Base-by-base conservation (phyloP, 2,329 filamentous ascomycete species). In the Atkinsonella hypoxylon region DNA sequence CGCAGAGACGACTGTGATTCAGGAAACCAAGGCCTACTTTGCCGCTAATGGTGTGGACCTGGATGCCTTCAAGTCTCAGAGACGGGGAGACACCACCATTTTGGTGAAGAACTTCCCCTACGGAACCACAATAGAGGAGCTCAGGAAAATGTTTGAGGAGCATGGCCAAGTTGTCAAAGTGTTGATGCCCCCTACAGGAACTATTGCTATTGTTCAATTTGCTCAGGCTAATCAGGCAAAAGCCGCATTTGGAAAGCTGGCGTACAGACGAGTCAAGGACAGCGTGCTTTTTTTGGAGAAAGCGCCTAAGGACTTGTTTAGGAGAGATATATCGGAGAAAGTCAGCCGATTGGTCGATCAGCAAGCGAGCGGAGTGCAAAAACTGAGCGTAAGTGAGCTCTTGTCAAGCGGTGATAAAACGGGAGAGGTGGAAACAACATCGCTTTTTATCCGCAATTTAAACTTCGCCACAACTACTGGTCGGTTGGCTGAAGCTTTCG, bases 1-100 rank as follows among this genome's bases (percentile, higher is more conserved):
- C 66, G 93, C 91, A 42, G 93, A 98, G 73, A 97, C 91, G 20
- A 86, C 93, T 55, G 81, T 95, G 58, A 97, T 98, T 52, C 89
- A 95, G 69, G 93, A 97, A 67, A 95, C 89, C 2, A 97, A 96
- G 68, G 76, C 85, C 10, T 98, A 94, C 69, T 95, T 98, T 63
- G 75, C 78, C 49, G 78, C 84, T 43, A 88, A 96, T 57, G 91
- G 91, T 36, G 87, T 97, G 20, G 89, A 97, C 66, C 75, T 98
- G 45, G 84, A 96, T 56, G 85, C 90, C 11, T 97, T 98, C 72
- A 93, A 91, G 67, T 82, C 79, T 50, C 81, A 82, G 54, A 82
- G 88, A 64, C 83, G 90, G 62, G 91, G 91, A 54, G 90, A 96
- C 64, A 85, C 81, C 18, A 82, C 85, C 41, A 90, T 98, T 46